These are phyloP conservation scores for Pholiota adiposa DNA, from an alignment of 1,284 basidiomycete species.

Conservation along the genomic window DNA sequence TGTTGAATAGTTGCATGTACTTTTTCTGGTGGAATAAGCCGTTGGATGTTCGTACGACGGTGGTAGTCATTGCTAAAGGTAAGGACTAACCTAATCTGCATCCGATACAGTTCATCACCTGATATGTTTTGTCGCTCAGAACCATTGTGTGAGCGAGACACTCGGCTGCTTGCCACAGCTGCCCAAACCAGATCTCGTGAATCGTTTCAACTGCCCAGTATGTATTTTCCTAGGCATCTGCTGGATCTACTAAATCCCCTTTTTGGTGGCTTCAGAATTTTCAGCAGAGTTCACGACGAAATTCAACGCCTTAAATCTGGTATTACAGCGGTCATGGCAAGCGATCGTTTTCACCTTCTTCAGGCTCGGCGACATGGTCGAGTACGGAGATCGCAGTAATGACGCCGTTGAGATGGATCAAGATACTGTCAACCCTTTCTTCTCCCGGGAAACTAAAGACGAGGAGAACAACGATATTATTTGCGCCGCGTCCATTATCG, in stretches of 20 bases:
- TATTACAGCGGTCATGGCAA: background rate
- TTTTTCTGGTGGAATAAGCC: slow-evolving; percentile 42
- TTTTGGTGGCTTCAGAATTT: no score
- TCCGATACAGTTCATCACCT: no score
- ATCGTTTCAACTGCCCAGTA: no score
- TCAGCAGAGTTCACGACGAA: no score
- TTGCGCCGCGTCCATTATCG: slow-evolving; percentile 9
- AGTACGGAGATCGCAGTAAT: background rate
- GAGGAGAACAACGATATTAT: background rate
- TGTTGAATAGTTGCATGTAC: slow-evolving; percentile 30
- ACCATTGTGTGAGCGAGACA: no score
- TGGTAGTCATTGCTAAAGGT: background rate
- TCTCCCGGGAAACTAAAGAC: background rate
- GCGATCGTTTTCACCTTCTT: background rate
- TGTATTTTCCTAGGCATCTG: no score
- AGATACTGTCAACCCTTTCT: background rate
- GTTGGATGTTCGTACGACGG: slow-evolving; percentile 23
- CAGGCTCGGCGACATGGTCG: slow-evolving; percentile 1
- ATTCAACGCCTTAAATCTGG: no score
- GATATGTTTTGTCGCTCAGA: no score
- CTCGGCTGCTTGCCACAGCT: no score
- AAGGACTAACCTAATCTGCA: no score
- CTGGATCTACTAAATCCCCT: no score
- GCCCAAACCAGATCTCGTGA: no score
- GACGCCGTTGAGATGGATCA: background rate